Percentiles rank a stretch among this genome's conserved stretches.
Conservation (phyloP, 1,139 yeast genomes). For the Blastobotrys capitulatus region DNA sequence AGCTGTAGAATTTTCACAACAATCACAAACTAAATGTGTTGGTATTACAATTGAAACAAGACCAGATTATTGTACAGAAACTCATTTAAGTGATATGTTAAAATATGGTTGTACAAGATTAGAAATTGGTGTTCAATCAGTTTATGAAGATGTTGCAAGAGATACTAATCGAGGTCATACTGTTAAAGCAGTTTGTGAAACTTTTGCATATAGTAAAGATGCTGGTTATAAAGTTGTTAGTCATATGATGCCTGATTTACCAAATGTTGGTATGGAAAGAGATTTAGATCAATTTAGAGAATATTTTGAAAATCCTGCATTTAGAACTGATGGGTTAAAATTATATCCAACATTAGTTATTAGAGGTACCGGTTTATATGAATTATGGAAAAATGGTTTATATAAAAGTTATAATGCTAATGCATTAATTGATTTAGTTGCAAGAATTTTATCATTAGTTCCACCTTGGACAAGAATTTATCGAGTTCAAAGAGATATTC, state of each 20-base stretch:
- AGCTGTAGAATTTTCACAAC: constrained; percentile 86
- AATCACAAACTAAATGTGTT: constrained; percentile 92
- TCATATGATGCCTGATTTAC: constrained; percentile 99
- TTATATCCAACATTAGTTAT: constrained; percentile 94
- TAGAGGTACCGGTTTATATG: constrained; percentile 96
- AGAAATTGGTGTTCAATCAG: constrained; percentile 96
- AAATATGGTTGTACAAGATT: constrained; percentile 94
- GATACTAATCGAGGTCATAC: constrained; percentile 99
- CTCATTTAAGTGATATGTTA: constrained; percentile 93
- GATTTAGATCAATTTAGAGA: constrained; percentile 94
- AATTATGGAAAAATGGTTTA: constrained; percentile 93
- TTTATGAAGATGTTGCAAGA: constrained; percentile 96
- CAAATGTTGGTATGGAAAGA: constrained; percentile 98
- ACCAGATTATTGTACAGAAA: constrained; percentile 97
- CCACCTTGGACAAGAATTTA: constrained; percentile 99
- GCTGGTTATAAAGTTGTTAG: constrained; percentile 97
- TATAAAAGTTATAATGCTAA: constrained; percentile 94
- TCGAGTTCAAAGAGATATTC: constrained; percentile 97
- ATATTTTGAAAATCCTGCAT: constrained; percentile 94
- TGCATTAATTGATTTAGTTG: constrained; percentile 89
- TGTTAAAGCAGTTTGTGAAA: constrained; percentile 91
- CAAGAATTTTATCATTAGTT: constrained; percentile 88
- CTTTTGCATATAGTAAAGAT: constrained; percentile 92
- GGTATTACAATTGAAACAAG: constrained; percentile 98
- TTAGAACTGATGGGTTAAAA: constrained; percentile 94